Evolutionary conservation across 75 land plant species (phyloP).

Genomic region (Ceratopteris richardii): DNA sequence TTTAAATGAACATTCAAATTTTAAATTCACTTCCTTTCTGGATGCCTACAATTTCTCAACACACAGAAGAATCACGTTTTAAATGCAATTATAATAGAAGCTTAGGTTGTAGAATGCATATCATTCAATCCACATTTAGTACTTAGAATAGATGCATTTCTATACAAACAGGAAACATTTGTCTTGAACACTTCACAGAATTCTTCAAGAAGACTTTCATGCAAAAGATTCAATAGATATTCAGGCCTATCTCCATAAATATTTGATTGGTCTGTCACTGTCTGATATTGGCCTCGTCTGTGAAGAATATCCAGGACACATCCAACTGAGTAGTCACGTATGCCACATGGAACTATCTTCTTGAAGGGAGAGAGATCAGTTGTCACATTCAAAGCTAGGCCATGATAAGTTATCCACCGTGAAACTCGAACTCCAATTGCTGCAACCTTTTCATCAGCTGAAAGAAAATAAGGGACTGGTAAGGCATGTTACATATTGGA

Average conservation of each 20-base stretch:
- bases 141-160: no score
- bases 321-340: slow-evolving; percentile 54
- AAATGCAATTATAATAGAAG: no score
- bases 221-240: slow-evolving; percentile 32
- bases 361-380: slow-evolving; percentile 71
- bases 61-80: no score
- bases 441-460: slow-evolving; percentile 84
- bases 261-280: no score
- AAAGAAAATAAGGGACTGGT: background rate
- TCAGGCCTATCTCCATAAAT: slow-evolving; percentile 10
- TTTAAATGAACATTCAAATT: no score
- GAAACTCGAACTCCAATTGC: slow-evolving; percentile 87
- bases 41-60: no score
- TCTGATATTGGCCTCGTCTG: no score
- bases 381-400: slow-evolving; percentile 80
- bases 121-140: no score
- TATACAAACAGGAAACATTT: slow-evolving; percentile 1
- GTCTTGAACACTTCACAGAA: slow-evolving; percentile 61
- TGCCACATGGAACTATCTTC: slow-evolving; percentile 84
- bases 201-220: slow-evolving; percentile 44
- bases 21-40: no score
- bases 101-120: no score
- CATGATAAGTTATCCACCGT: slow-evolving; percentile 83
- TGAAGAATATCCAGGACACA: slow-evolving; percentile 40
- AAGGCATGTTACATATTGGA: background rate